These are phyloP conservation scores for Fusarium coicis DNA, from an alignment of 2,329 filamentous ascomycete species.

Conservation along the genomic window DNA sequence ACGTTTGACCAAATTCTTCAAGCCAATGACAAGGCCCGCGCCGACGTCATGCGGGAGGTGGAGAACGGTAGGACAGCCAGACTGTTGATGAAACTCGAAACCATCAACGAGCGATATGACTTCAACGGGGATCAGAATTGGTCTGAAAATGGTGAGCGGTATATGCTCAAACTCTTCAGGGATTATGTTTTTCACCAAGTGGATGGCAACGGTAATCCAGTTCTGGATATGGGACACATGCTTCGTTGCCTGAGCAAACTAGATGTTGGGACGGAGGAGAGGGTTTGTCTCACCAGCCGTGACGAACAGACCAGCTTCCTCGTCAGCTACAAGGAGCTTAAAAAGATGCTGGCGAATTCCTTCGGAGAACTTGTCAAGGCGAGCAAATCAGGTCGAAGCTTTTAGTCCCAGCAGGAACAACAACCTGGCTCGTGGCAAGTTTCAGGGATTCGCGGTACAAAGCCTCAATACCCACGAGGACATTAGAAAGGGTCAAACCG, in stretches of 20 bases:
- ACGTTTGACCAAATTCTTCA: constrained; percentile 84
- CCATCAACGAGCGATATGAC: constrained; percentile 90
- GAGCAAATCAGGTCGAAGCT: constrained; percentile 50
- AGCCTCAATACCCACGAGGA: background rate
- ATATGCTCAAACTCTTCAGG: constrained; percentile 92
- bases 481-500: background rate
- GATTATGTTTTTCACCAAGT: constrained; percentile 99
- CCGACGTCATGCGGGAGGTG: constrained; percentile 80
- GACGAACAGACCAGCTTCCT: constrained; percentile 92
- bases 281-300: constrained; percentile 83
- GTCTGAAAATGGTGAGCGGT: constrained; percentile 93
- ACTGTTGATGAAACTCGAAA: constrained; percentile 81
- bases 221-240: constrained; percentile 89
- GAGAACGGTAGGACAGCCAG: constrained; percentile 90
- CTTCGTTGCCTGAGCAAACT: constrained; percentile 89
- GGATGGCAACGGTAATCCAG: constrained; percentile 82
- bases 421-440: background rate
- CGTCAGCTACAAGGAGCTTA: constrained; percentile 90
- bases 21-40: constrained; percentile 77
- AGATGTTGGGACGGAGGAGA: constrained; percentile 89
- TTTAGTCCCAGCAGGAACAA: constrained; percentile 44
- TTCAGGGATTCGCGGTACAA: background rate
- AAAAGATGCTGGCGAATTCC: constrained; percentile 67
- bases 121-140: constrained; percentile 81
- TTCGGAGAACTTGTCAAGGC: constrained; percentile 69